Evolutionary conservation across 805 yeast genomes (phyloP).

Genomic region (Ogataea haglerorum): DNA sequence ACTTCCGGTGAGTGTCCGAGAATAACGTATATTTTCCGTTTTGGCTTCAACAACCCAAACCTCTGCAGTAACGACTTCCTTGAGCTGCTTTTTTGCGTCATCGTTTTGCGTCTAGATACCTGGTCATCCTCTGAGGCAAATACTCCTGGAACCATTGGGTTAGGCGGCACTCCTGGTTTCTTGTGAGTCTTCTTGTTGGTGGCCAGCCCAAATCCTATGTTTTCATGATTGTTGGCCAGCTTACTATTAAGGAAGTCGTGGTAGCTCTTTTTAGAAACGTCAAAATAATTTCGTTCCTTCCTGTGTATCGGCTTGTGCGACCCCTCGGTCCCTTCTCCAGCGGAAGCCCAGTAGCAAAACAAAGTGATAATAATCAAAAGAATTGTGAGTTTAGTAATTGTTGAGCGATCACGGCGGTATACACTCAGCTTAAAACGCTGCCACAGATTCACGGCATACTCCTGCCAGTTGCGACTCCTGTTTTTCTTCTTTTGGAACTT

Average conservation of each 20-base stretch:
- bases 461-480: constrained; percentile 7
- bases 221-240: constrained; percentile 23
- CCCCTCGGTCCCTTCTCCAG: neutral
- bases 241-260: constrained; percentile 26
- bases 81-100: constrained; percentile 1
- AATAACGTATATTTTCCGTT: constrained; percentile 35
- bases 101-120: neutral
- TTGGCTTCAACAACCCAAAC: constrained; percentile 14
- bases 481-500: constrained; percentile 19
- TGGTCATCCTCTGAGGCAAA: constrained; percentile 13
- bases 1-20: constrained; percentile 41
- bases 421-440: constrained; percentile 12
- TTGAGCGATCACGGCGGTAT: constrained; percentile 8
- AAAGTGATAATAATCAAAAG: neutral
- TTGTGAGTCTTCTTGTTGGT: constrained; percentile 17
- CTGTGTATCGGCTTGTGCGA: constrained; percentile 2
- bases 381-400: constrained; percentile 6
- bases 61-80: constrained; percentile 4
- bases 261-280: constrained; percentile 14
- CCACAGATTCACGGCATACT: constrained; percentile 2
- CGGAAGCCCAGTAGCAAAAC: constrained; percentile 1
- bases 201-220: constrained; percentile 24
- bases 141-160: constrained; percentile 27
- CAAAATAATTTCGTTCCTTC: constrained; percentile 19
- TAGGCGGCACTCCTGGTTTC: constrained; percentile 29